These are phyloP conservation scores for Candida manassasensis DNA, from an alignment of 805 yeast genomes.

Conservation along the genomic window DNA sequence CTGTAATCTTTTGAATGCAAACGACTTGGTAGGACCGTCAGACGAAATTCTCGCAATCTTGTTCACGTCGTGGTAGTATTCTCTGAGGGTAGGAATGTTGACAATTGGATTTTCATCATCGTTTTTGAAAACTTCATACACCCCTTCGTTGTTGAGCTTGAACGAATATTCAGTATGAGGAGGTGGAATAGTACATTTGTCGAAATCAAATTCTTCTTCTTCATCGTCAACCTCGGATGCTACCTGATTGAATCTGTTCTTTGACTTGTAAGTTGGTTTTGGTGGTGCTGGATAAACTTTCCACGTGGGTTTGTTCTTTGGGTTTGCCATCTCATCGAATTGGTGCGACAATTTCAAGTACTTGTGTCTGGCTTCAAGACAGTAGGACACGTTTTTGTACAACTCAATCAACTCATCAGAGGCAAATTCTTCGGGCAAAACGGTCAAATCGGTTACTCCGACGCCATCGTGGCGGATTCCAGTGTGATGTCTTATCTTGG, in stretches of 20 bases:
- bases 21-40: slow-evolving; percentile 95
- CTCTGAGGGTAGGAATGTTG: slow-evolving; percentile 76
- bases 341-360: slow-evolving; percentile 73
- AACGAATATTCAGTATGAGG: slow-evolving; percentile 37
- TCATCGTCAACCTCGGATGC: slow-evolving; percentile 27
- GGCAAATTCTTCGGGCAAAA: slow-evolving; percentile 47
- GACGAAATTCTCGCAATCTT: slow-evolving; percentile 69
- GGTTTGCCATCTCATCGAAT: slow-evolving; percentile 63
- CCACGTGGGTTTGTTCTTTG: slow-evolving; percentile 76
- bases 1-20: slow-evolving; percentile 90
- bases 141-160: slow-evolving; percentile 56
- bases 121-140: slow-evolving; percentile 53
- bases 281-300: slow-evolving; percentile 90
- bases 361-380: slow-evolving; percentile 71
- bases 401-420: slow-evolving; percentile 64
- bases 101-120: slow-evolving; percentile 31
- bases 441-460: slow-evolving; percentile 9
- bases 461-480: slow-evolving; percentile 6
- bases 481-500: slow-evolving; percentile 3
- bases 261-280: slow-evolving; percentile 73
- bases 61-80: slow-evolving; percentile 81
- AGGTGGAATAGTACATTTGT: slow-evolving; percentile 52
- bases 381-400: slow-evolving; percentile 55
- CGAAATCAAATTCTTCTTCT: slow-evolving; percentile 56
- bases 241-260: slow-evolving; percentile 44